phyloP scores from a whole-genome alignment of 208 protist species.

The Trypanosoma conorhini region DNA sequence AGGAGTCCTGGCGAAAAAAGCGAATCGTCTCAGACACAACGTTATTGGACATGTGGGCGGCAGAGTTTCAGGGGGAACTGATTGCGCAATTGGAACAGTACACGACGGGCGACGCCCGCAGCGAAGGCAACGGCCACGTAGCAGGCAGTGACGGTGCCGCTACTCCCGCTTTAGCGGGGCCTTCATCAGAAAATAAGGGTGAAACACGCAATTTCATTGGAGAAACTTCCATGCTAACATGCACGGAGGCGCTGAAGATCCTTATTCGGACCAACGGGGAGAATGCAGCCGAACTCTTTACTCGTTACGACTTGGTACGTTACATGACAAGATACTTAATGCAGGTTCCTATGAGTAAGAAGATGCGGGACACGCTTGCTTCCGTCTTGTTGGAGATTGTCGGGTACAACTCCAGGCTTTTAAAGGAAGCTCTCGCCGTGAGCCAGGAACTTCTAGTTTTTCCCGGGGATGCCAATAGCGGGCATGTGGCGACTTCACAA shows the following conservation, averaged over 20 bases:
- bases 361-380: slow-evolving; percentile 33
- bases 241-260: slow-evolving; percentile 47
- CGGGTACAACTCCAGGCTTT: slow-evolving; percentile 30
- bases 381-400: slow-evolving; percentile 32
- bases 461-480: neutral
- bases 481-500: slow-evolving; percentile 13
- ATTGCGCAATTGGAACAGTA: slow-evolving; percentile 26
- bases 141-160: neutral
- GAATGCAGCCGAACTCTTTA: slow-evolving; percentile 29
- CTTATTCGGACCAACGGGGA: slow-evolving; percentile 31
- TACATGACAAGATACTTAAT: slow-evolving; percentile 42
- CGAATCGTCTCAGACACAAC: slow-evolving; percentile 27
- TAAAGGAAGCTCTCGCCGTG: slow-evolving; percentile 30
- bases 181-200: neutral
- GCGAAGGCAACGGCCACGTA: neutral
- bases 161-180: neutral
- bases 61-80: slow-evolving; percentile 39
- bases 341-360: slow-evolving; percentile 35
- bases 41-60: slow-evolving; percentile 39
- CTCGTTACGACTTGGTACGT: slow-evolving; percentile 23
- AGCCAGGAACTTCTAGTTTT: slow-evolving; percentile 16
- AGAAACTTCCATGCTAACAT: slow-evolving; percentile 55
- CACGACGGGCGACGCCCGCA: neutral
- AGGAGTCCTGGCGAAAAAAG: slow-evolving; percentile 45
- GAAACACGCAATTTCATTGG: slow-evolving; percentile 5